Conservation (phyloP, 2,329 filamentous ascomycete genomes). For the Allantophomopsis cytisporea region DNA sequence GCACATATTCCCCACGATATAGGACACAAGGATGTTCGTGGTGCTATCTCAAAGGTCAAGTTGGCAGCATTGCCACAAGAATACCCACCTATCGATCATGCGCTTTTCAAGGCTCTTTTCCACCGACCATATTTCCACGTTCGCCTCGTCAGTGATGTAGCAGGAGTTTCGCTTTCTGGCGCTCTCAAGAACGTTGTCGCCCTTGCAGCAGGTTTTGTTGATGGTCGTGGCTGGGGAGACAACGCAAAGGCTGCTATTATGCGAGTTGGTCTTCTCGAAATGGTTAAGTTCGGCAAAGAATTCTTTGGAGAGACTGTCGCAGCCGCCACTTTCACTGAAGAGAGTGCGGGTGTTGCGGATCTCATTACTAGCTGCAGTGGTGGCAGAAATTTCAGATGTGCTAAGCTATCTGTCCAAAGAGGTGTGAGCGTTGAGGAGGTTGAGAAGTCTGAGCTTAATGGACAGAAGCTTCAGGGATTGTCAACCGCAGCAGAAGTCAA, state of each 20-base stretch:
- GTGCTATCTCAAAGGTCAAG: constrained; percentile 51
- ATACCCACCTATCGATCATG: constrained; percentile 78
- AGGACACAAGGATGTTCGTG: constrained; percentile 56
- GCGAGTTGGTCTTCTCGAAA: constrained; percentile 89
- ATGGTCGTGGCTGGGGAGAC: constrained; percentile 93
- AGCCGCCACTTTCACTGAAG: constrained; percentile 85
- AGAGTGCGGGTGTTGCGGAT: constrained; percentile 89
- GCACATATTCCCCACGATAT: constrained; percentile 29
- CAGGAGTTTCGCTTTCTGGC: constrained; percentile 85
- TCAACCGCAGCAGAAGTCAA: constrained; percentile 87
- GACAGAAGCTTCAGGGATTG: constrained; percentile 92
- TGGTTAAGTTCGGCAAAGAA: constrained; percentile 88
- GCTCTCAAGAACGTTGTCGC: constrained; percentile 97
- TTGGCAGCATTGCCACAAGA: constrained; percentile 66
- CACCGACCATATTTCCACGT: constrained; percentile 97
- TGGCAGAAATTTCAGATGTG: constrained; percentile 88
- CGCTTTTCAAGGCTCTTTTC: constrained; percentile 74
- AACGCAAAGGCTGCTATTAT: constrained; percentile 98
- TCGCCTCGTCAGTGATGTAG: constrained; percentile 86
- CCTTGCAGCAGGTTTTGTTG: constrained; percentile 85
- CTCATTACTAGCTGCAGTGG: constrained; percentile 88
- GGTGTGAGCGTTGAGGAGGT: constrained; percentile 74
- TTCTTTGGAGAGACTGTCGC: constrained; percentile 81
- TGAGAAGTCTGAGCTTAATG: constrained; percentile 81
- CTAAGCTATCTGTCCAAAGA: constrained; percentile 73